These are phyloP conservation scores for Penicillium crystallinum DNA, from an alignment of 495 filamentous ascomycete species.

Conservation along the genomic window DNA sequence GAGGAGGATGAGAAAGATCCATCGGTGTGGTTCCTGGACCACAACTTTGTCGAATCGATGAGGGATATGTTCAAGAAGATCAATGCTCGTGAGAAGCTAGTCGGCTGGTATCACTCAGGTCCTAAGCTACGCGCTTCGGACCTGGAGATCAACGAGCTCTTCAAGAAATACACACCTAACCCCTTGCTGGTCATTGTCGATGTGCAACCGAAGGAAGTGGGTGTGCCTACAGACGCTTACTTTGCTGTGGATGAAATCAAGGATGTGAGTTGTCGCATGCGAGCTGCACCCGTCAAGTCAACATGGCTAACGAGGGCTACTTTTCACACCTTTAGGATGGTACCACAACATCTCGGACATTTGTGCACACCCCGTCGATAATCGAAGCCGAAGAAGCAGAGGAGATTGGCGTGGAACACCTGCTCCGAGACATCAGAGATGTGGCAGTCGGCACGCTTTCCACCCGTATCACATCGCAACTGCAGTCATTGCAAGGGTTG, in stretches of 20 bases:
- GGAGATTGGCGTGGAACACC: slow-evolving; percentile 97
- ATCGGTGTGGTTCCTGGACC: slow-evolving; percentile 97
- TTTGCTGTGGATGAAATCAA: slow-evolving; percentile 99
- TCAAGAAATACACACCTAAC: slow-evolving; percentile 98
- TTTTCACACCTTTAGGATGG: slow-evolving; percentile 62
- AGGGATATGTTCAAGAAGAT: slow-evolving; percentile 99
- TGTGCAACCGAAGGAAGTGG: slow-evolving; percentile 96
- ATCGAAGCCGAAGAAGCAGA: slow-evolving; percentile 99
- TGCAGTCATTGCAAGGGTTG: slow-evolving; percentile 94
- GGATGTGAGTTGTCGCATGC: slow-evolving; percentile 62
- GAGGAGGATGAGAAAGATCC: slow-evolving; percentile 99
- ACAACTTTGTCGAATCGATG: slow-evolving; percentile 99
- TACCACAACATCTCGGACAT: slow-evolving; percentile 93
- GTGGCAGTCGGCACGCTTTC: slow-evolving; percentile 98
- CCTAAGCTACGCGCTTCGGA: slow-evolving; percentile 95
- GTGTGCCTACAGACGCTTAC: slow-evolving; percentile 97
- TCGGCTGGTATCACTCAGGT: slow-evolving; percentile 99
- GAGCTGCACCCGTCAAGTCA: neutral
- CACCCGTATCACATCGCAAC: slow-evolving; percentile 93
- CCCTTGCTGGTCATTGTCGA: slow-evolving; percentile 96
- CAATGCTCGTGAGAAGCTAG: slow-evolving; percentile 96
- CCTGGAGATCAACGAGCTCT: slow-evolving; percentile 98
- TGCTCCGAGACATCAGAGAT: slow-evolving; percentile 94
- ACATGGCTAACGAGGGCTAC: slow-evolving; percentile 4
- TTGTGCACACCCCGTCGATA: slow-evolving; percentile 97